Base-by-base conservation (phyloP, 345 rosid species). In the Melaleuca alternifolia region DNA sequence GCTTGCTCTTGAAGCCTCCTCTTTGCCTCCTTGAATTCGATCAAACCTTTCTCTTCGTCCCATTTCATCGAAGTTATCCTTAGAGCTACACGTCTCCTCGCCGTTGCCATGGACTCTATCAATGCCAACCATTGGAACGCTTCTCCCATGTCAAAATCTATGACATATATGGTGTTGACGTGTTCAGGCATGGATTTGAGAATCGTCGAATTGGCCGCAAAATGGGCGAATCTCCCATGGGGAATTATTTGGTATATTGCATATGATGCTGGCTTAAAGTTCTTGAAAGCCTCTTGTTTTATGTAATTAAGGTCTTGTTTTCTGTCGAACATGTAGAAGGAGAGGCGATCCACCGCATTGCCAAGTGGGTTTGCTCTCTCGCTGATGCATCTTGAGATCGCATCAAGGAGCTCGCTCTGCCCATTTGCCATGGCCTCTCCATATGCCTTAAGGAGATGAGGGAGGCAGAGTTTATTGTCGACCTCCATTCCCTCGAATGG, bases 111-210 rank as follows among this genome's bases (percentile, higher is more conserved):
- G 51, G 90, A 89, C 86, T 91, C 93, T 1, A 94, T 86, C 88
- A 92, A 18, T 2, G 91, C 75, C 83, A 91, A 90, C 95, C 94
- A 92, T 41, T 93, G 95, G 84, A 92, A 28, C 6, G 93, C 93
- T 46, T 91, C 92, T 10, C 93, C 90, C 11, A 93, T 81, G 83
- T 92, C 94, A 46, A 90, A 94, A 77, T 94, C 96, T 41, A 94
- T 88, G 50, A 93, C 44, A 82, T 87, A 93, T 13, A 92, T 37
- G 6, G 82, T 85, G 86, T 89, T 89, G 16, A 86, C 89, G 37
- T 89, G 90, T 8, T 76, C 59, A 1, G 94, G 93, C 33, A 90
- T 83, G 52, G 94, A 87, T 85, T 90, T 92, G 1, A 91, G 61
- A 85, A 93, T 92, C 11, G 93, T 89, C 1, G 92, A 88, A 85